Evolutionary conservation across 73 alveolate genomes (phyloP), one percentile per base, ranked within the genome.

Genomic region (Paramecium bursaria): DNA sequence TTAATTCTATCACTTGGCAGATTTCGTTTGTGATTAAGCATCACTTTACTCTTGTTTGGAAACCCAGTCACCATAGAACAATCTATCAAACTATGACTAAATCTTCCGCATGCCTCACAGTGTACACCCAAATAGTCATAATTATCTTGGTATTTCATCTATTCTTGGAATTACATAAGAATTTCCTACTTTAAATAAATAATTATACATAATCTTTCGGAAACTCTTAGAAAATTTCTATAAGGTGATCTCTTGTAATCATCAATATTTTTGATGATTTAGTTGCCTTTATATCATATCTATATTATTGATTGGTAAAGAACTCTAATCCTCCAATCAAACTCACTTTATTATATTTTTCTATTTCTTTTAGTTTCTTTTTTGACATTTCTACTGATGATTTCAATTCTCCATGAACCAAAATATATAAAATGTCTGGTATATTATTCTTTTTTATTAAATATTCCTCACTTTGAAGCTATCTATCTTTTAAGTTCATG

Each of bases 51-150:
- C 44, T 57, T 1, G 44, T 67, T 67, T 67, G 82, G 82, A 42
- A 39, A 67, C 1, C 82, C 53, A 39, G 50, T 39, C 14, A 67
- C 82, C 82, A 67, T 67, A 26, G 82, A 57, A 30, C 82, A 67
- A 25, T 67, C 82, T 0, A 19, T 14, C 1, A 67, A 39, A 15
- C 19, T 6, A 67, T 35, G 82, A 2, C 42, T 67, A 21, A 44
- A 19, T 67, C 44, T 67, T 39, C 44, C 44, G 46, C 82, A 67
- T 0, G 82, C 82, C 44, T 57, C 22, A 14, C 82, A 67, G 6
- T 42, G 33, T 0, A 42, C 55, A 67, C 21, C 82, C n/a, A n/a
- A n/a, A n/a, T n/a, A n/a, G n/a, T n/a, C n/a, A n/a, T n/a, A n/a
- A n/a, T n/a, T n/a, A n/a, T n/a, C n/a, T n/a, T n/a, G n/a, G n/a